Evolutionary conservation across 1,284 basidiomycete species (phyloP).

Genomic region (Fomitopsis palustris): DNA sequence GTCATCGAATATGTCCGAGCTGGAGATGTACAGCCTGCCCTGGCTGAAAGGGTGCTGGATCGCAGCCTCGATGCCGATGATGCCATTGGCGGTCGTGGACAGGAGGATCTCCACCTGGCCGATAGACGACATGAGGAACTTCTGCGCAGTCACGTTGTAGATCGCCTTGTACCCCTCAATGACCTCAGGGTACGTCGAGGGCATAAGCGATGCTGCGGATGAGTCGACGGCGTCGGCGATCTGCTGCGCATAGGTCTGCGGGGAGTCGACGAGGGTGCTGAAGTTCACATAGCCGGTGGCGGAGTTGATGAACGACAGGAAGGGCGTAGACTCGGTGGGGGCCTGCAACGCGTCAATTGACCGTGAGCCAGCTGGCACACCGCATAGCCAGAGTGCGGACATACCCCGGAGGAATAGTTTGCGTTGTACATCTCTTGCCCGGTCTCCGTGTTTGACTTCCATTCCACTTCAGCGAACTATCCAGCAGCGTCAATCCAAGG

Average conservation of each 20-base stretch:
- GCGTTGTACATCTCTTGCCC: conserved; percentile 38
- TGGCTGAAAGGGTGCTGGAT: conserved; percentile 62
- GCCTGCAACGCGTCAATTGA: conserved; percentile 5
- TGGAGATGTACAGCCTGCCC: conserved; percentile 43
- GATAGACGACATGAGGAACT: conserved; percentile 38
- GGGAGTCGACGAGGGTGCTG: conserved; percentile 42
- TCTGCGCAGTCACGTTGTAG: conserved; percentile 46
- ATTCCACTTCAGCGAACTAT: conserved; percentile 47
- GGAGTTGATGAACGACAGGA: conserved; percentile 65
- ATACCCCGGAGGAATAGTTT: conserved; percentile 29
- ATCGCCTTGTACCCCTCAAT: conserved; percentile 62
- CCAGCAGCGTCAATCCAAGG: neutral
- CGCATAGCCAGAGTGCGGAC: conserved; percentile 7
- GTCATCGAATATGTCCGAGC: conserved; percentile 47
- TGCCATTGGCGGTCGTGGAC: conserved; percentile 44
- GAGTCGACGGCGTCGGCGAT: conserved; percentile 32
- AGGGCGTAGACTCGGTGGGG: conserved; percentile 31
- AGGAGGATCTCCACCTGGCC: conserved; percentile 65
- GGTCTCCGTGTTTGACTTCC: conserved; percentile 43
- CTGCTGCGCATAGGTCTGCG: conserved; percentile 30
- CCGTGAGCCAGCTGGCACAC: neutral
- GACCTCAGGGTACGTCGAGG: conserved; percentile 46
- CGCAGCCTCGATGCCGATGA: conserved; percentile 59
- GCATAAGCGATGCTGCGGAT: conserved; percentile 40
- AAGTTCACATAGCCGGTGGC: conserved; percentile 65